These are phyloP conservation scores for Brassica hybrid DNA, from an alignment of 441 rosid species.

Conservation along the genomic window DNA sequence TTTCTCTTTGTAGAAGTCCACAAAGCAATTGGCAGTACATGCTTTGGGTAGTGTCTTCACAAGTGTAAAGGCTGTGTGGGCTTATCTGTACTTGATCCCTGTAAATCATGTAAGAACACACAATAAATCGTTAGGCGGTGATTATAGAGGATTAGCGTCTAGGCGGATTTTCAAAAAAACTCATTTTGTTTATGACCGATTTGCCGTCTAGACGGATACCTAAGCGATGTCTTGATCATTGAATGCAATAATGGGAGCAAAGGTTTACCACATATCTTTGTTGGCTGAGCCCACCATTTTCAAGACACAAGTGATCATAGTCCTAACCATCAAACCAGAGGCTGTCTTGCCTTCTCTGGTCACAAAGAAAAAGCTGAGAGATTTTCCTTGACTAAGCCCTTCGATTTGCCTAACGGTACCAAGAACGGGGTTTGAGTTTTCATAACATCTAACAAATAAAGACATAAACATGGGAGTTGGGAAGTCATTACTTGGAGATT, in stretches of 20 bases:
- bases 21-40: constrained; percentile 78
- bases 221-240: neutral
- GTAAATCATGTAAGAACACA: constrained; percentile 26
- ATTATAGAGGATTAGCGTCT: neutral
- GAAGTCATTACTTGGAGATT: constrained; percentile 49
- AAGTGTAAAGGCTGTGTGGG: constrained; percentile 58
- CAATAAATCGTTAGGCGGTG: no score
- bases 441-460: neutral
- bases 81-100: constrained; percentile 54
- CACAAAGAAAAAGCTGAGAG: constrained; percentile 57
- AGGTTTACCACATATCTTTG: constrained; percentile 43
- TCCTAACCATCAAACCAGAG: constrained; percentile 63
- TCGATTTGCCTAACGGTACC: constrained; percentile 51
- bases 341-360: constrained; percentile 65
- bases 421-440: neutral
- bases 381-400: constrained; percentile 67
- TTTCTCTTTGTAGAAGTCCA: constrained; percentile 59
- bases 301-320: constrained; percentile 60
- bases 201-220: neutral
- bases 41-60: constrained; percentile 68
- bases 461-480: neutral
- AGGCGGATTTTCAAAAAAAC: neutral
- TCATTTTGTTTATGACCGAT: neutral
- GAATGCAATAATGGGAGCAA: neutral
- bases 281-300: constrained; percentile 54